A percentile compares a stretch with the other conserved stretches of the same genome.
Evolutionary conservation across 495 filamentous ascomycete species (phyloP).

Genomic region (Cercophora newfieldiana): DNA sequence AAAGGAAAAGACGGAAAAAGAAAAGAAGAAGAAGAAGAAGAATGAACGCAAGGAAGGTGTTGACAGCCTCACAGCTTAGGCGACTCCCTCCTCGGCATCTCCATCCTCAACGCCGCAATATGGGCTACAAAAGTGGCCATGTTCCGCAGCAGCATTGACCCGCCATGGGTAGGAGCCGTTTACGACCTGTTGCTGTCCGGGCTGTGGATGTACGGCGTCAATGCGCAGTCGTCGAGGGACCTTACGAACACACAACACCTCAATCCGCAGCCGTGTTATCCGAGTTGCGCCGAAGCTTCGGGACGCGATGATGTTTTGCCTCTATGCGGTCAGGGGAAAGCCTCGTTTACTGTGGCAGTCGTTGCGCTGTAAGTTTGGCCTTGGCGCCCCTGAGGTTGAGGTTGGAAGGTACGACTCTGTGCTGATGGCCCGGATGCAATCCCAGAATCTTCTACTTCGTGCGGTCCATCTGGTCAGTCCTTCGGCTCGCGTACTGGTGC

Average conservation of each 20-base stretch:
- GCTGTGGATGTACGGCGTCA: constrained; percentile 27
- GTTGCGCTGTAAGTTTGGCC: constrained; percentile 24
- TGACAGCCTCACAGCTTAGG: constrained; percentile 16
- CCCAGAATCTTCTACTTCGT: constrained; percentile 21
- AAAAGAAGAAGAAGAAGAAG: neutral
- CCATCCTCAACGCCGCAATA: constrained; percentile 17
- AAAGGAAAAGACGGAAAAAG: neutral
- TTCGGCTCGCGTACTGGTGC: constrained; percentile 27
- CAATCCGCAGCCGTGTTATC: constrained; percentile 25
- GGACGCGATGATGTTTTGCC: neutral
- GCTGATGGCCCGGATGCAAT: neutral
- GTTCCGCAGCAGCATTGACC: constrained; percentile 1
- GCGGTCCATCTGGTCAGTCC: constrained; percentile 15
- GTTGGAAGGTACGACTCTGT: neutral
- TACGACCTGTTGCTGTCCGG: constrained; percentile 27
- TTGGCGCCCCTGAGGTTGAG: too few species aligned
- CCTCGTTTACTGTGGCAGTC: constrained; percentile 21
- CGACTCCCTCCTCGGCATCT: constrained; percentile 23
- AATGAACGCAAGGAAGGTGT: neutral
- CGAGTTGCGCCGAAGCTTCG: constrained; percentile 18
- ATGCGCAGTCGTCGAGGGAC: constrained; percentile 23
- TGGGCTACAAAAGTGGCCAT: constrained; percentile 15
- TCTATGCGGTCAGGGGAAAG: constrained; percentile 24
- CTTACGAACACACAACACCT: constrained; percentile 24
- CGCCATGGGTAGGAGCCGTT: constrained; percentile 9